Evolutionary conservation across 1,284 basidiomycete genomes (phyloP).

Genomic region (Trichosporon inkin): DNA sequence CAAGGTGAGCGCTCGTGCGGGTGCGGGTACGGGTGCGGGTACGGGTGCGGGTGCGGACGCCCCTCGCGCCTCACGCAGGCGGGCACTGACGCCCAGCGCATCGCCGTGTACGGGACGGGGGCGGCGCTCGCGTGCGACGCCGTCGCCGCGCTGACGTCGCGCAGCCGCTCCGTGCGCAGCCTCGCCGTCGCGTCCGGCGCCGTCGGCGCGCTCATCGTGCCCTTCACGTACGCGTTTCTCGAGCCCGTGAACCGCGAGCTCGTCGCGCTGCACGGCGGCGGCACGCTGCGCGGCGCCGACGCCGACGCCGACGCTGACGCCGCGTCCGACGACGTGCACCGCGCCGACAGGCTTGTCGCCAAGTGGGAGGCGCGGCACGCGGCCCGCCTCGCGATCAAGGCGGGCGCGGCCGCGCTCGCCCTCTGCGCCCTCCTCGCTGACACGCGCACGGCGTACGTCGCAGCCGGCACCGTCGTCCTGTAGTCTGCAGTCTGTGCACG

Average conservation of each 20-base stretch:
- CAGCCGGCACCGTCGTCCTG: neutral
- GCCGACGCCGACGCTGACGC: constrained; percentile 2
- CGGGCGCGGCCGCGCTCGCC: constrained; percentile 16
- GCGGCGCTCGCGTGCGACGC: constrained; percentile 17
- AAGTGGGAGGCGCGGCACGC: constrained; percentile 27
- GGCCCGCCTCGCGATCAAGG: constrained; percentile 16
- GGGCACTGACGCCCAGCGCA: neutral
- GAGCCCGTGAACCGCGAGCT: constrained; percentile 26
- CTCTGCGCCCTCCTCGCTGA: constrained; percentile 1
- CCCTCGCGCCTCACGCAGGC: too few species aligned
- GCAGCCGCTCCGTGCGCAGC: constrained; percentile 15
- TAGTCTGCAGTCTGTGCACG: neutral
- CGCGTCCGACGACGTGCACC: neutral
- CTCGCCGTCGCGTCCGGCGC: constrained; percentile 26
- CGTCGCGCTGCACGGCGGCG: constrained; percentile 11
- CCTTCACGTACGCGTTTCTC: constrained; percentile 25
- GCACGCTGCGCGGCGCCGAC: constrained; percentile 3
- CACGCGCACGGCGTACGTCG: neutral
- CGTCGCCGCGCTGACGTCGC: constrained; percentile 22
- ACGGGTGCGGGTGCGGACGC: too few species aligned
- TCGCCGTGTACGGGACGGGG: constrained; percentile 15
- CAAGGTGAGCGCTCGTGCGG: constrained; percentile 28
- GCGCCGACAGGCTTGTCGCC: constrained; percentile 21
- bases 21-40: too few species aligned
- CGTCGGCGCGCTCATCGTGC: constrained; percentile 22